These are phyloP conservation scores for Diutina neorugosa DNA, from an alignment of 1,139 yeast species.

Conservation along the genomic window DNA sequence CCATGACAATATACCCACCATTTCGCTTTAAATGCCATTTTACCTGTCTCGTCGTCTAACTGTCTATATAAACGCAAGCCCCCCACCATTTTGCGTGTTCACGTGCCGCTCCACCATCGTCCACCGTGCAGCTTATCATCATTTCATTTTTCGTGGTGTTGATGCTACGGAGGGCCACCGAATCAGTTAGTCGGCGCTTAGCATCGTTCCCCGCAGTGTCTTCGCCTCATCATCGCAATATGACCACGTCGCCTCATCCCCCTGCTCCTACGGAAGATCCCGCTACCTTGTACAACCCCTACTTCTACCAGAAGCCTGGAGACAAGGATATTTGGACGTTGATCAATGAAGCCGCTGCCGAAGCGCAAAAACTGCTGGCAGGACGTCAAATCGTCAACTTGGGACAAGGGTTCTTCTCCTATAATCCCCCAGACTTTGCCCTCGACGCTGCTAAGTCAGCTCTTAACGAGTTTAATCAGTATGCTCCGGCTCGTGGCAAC, in stretches of 20 bases:
- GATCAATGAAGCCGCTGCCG: slow-evolving; percentile 90
- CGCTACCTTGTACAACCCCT: slow-evolving; percentile 38
- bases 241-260: not conserved
- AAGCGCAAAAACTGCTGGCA: slow-evolving; percentile 51
- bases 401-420: slow-evolving; percentile 96
- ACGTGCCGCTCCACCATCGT: not conserved
- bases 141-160: slow-evolving; percentile 2
- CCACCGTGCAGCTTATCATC: slow-evolving; percentile 1
- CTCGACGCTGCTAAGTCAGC: slow-evolving; percentile 73
- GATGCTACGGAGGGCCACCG: slow-evolving; percentile 1
- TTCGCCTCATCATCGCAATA: not conserved
- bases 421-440: slow-evolving; percentile 87
- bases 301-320: slow-evolving; percentile 41
- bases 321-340: slow-evolving; percentile 89
- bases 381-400: slow-evolving; percentile 62
- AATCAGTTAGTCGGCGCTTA: not conserved
- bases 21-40: too few relatives aligned
- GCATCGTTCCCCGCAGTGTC: not conserved
- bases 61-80: not conserved
- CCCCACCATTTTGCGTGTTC: not conserved
- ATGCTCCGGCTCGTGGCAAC: slow-evolving; percentile 85
- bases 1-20: too few relatives aligned
- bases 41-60: too few relatives aligned
- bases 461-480: slow-evolving; percentile 65
- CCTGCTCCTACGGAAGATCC: not conserved